These are phyloP conservation scores for Yamadazyma dendronema DNA, from an alignment of 1,139 yeast species.

Conservation along the genomic window DNA sequence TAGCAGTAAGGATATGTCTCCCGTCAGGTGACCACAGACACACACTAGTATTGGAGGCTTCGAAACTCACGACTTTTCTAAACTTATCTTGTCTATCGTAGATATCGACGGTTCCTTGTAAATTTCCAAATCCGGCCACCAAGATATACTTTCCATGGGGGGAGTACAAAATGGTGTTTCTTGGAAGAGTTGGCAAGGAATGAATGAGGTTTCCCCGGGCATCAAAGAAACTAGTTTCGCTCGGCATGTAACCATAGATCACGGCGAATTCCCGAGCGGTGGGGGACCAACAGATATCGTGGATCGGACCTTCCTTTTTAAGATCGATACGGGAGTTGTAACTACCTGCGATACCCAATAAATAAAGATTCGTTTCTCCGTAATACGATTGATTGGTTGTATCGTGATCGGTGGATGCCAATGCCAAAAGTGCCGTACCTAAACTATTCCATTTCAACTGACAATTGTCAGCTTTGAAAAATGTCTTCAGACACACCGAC, in stretches of 20 bases:
- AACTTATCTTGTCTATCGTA: conserved; percentile 91
- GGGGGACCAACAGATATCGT: conserved; percentile 97
- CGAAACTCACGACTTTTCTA: conserved; percentile 73
- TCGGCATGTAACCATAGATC: conserved; percentile 96
- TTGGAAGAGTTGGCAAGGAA: conserved; percentile 81
- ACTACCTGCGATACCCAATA: conserved; percentile 89
- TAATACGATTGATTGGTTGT: conserved; percentile 91
- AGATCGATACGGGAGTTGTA: conserved; percentile 86
- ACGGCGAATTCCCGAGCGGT: conserved; percentile 96
- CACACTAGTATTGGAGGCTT: conserved; percentile 90
- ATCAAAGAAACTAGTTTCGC: conserved; percentile 92
- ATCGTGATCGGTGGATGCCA: conserved; percentile 96
- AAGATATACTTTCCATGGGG: conserved; percentile 91
- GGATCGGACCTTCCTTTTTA: conserved; percentile 93
- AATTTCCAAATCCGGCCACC: conserved; percentile 96
- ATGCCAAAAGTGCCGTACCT: conserved; percentile 91
- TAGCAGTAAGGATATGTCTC: conserved; percentile 86
- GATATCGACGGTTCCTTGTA: conserved; percentile 95
- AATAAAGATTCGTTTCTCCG: conserved; percentile 91
- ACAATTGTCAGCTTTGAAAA: conserved; percentile 95
- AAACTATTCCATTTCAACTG: conserved; percentile 89
- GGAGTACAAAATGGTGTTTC: conserved; percentile 87
- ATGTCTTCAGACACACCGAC: conserved; percentile 82
- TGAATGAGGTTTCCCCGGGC: conserved; percentile 87
- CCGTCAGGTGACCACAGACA: conserved; percentile 99